A percentile compares a stretch with the other conserved stretches of the same genome.
Evolutionary conservation across 2,329 filamentous ascomycete species (phyloP).

Genomic region (Claviceps spartinae): DNA sequence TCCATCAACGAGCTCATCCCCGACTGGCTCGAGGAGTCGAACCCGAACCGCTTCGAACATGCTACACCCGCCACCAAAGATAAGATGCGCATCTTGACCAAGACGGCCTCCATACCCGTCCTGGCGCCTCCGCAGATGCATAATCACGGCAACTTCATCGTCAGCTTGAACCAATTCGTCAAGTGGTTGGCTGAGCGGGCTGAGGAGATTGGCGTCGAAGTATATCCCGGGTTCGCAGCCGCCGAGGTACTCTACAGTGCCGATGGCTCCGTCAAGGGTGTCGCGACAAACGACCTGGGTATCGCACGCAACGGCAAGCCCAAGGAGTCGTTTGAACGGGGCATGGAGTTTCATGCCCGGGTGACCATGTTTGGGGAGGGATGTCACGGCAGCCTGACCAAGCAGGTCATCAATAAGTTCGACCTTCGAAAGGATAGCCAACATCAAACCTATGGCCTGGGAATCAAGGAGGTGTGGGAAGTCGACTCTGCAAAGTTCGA

Average conservation of each 20-base stretch:
- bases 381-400: conserved; percentile 88
- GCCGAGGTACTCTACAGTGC: conserved; percentile 78
- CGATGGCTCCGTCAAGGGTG: conserved; percentile 82
- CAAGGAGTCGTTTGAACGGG: conserved; percentile 84
- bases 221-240: conserved; percentile 92
- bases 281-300: conserved; percentile 91
- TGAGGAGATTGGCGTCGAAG: conserved; percentile 91
- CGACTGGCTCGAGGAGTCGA: conserved; percentile 82
- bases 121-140: conserved; percentile 93
- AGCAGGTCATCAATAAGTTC: conserved; percentile 90
- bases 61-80: conserved; percentile 74
- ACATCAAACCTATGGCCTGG: conserved; percentile 88
- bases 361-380: conserved; percentile 89
- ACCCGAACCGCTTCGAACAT: conserved; percentile 75
- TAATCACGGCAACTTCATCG: conserved; percentile 95
- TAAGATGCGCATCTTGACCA: conserved; percentile 88
- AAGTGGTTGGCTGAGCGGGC: conserved; percentile 94
- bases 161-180: conserved; percentile 86
- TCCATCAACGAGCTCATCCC: conserved; percentile 83
- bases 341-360: conserved; percentile 94
- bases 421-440: conserved; percentile 80
- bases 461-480: conserved; percentile 96
- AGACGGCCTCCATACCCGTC: conserved; percentile 62
- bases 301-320: conserved; percentile 69
- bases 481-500: conserved; percentile 84